A percentile compares a stretch with the other conserved stretches of the same genome.
Conservation (phyloP, 805 yeast genomes). For the Ascoidea asiatica region DNA sequence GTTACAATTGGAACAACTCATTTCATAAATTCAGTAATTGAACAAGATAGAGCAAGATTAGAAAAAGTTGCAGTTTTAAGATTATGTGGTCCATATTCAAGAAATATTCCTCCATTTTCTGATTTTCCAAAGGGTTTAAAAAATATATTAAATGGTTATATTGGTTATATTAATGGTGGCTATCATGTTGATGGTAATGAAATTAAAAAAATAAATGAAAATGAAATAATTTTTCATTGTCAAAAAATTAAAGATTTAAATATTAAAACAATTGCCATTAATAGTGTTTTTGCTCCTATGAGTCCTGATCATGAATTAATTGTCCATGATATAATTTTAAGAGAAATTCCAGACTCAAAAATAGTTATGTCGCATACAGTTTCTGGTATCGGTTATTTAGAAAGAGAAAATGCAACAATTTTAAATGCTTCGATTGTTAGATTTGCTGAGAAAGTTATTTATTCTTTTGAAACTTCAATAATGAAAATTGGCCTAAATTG, state of each 20-base stretch:
- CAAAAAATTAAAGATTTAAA: slow-evolving; percentile 19
- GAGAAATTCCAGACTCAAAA: slow-evolving; percentile 20
- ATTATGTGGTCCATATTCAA: slow-evolving; percentile 29
- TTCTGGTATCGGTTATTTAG: slow-evolving; percentile 30
- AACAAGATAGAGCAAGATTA: slow-evolving; percentile 26
- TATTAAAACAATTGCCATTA: slow-evolving; percentile 24
- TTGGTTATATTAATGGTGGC: slow-evolving; percentile 26
- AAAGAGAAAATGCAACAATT: slow-evolving; percentile 34
- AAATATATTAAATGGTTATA: slow-evolving; percentile 22
- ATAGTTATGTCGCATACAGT: slow-evolving; percentile 26
- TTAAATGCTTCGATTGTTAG: slow-evolving; percentile 29
- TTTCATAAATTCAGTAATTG: slow-evolving; percentile 36
- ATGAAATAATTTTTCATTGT: slow-evolving; percentile 18
- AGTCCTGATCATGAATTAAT: slow-evolving; percentile 23
- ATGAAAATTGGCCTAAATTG: slow-evolving; percentile 21
- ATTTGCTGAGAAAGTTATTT: slow-evolving; percentile 28
- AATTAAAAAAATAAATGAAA: slow-evolving; percentile 20
- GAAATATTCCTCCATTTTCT: slow-evolving; percentile 25
- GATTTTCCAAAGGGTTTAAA: slow-evolving; percentile 29
- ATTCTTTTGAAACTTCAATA: slow-evolving; percentile 25
- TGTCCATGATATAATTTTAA: slow-evolving; percentile 20
- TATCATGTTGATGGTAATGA: slow-evolving; percentile 27
- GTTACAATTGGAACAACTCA: slow-evolving; percentile 41
- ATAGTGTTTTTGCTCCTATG: slow-evolving; percentile 28
- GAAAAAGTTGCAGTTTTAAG: slow-evolving; percentile 33